phyloP scores from a whole-genome alignment of 192 early-diverging fungal genomes.

The Coemansia sp. region DNA sequence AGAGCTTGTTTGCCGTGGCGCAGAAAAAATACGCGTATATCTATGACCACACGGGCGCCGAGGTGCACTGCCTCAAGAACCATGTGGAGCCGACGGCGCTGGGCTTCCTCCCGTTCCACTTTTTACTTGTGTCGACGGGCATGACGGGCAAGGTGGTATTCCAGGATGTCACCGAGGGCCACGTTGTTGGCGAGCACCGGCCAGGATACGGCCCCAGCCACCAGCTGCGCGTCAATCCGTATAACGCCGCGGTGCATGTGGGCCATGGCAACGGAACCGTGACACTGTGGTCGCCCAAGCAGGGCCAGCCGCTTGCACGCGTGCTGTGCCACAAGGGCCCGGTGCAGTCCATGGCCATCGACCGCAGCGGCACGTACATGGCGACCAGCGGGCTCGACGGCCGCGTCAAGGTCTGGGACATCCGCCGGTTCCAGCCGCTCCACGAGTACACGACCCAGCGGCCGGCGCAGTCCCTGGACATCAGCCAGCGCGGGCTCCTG shows the following conservation, averaged over 20 bases:
- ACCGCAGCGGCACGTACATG: conserved; percentile 76
- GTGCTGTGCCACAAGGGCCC: conserved; percentile 91
- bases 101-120: conserved; percentile 92
- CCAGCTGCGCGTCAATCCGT: conserved; percentile 86
- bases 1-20: conserved; percentile 89
- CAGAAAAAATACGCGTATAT: conserved; percentile 95
- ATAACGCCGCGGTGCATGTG: conserved; percentile 84
- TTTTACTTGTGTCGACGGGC: conserved; percentile 79
- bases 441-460: conserved; percentile 77
- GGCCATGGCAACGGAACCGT: conserved; percentile 91
- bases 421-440: conserved; percentile 75
- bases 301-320: conserved; percentile 82
- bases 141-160: conserved; percentile 81
- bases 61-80: conserved; percentile 82
- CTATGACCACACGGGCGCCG: conserved; percentile 86
- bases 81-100: conserved; percentile 79
- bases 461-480: conserved; percentile 74
- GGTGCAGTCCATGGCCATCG: conserved; percentile 80
- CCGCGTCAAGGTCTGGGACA: conserved; percentile 89
- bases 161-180: conserved; percentile 91
- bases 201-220: conserved; percentile 76
- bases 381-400: conserved; percentile 90
- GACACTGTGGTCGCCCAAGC: conserved; percentile 86
- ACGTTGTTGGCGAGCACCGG: conserved; percentile 72
- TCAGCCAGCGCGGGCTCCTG: conserved; percentile 82